Evolutionary conservation across 2,329 filamentous ascomycete genomes (phyloP).

Genomic region (Cercospora sp.): DNA sequence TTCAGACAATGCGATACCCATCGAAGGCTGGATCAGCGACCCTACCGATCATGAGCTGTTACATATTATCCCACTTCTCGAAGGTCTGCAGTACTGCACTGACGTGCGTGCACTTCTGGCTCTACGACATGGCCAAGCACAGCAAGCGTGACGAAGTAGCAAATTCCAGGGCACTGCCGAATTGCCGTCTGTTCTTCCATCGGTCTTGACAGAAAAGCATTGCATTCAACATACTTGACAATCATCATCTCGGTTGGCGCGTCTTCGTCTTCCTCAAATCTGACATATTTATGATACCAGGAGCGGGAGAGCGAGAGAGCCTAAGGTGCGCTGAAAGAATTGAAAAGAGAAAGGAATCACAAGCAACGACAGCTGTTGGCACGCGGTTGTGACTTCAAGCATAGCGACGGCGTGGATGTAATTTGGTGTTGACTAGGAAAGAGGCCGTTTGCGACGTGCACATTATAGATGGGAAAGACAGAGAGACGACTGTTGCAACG

Average conservation of each 20-base stretch:
- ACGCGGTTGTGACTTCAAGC: background rate
- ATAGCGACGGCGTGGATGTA: background rate
- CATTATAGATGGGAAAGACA: background rate
- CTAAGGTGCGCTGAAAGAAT: background rate
- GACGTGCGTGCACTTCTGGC: slow-evolving; percentile 91
- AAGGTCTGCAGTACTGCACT: slow-evolving; percentile 93
- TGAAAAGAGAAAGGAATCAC: background rate
- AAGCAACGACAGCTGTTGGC: background rate
- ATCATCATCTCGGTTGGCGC: background rate
- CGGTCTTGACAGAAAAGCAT: background rate
- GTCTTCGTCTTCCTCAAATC: background rate
- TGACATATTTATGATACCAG: background rate
- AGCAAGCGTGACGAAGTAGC: slow-evolving; percentile 31
- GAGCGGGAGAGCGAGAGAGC: background rate
- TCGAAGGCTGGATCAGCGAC: slow-evolving; percentile 99
- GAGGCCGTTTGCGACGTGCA: background rate
- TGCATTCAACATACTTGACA: background rate
- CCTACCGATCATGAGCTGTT: slow-evolving; percentile 94
- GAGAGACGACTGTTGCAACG: background rate
- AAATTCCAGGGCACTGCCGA: background rate
- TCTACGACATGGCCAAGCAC: slow-evolving; percentile 76
- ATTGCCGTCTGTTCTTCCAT: background rate
- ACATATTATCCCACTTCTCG: slow-evolving; percentile 86
- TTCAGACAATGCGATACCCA: slow-evolving; percentile 95
- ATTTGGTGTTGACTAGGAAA: background rate